Conservation (phyloP, 2,329 filamentous ascomycete genomes). For the Diaporthe vexans region DNA sequence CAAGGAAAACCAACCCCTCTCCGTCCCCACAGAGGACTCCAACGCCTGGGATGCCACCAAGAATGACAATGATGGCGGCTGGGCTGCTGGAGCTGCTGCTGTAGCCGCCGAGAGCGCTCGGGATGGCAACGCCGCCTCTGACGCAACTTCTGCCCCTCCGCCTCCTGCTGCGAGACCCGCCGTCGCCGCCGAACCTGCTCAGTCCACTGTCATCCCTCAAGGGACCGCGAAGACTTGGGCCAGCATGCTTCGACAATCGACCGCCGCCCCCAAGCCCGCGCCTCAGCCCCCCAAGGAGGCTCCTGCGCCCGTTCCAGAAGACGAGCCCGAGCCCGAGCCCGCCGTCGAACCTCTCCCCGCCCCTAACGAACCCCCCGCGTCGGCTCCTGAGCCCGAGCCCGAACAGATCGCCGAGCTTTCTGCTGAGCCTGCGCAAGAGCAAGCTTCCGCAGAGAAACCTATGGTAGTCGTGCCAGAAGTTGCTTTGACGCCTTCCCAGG, state of each 20-base stretch:
- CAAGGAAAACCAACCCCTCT: constrained; percentile 69
- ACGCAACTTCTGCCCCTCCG: constrained; percentile 53
- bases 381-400: constrained; percentile 55
- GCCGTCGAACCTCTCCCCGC: constrained; percentile 50
- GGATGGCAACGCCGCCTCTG: constrained; percentile 56
- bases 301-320: constrained; percentile 61
- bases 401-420: constrained; percentile 53
- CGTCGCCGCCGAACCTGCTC: constrained; percentile 46
- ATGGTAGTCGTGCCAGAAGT: constrained; percentile 64
- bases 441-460: constrained; percentile 51
- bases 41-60: constrained; percentile 69
- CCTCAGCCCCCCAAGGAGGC: constrained; percentile 65
- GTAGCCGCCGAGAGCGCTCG: constrained; percentile 55
- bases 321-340: constrained; percentile 55
- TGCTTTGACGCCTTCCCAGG: constrained; percentile 78
- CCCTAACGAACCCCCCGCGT: constrained; percentile 44
- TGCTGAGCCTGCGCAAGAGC: constrained; percentile 47
- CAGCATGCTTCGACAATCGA: constrained; percentile 77
- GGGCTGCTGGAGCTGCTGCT: constrained; percentile 37
- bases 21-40: constrained; percentile 80
- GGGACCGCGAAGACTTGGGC: constrained; percentile 76
- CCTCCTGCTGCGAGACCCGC: constrained; percentile 53
- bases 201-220: constrained; percentile 54
- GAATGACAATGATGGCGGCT: constrained; percentile 54
- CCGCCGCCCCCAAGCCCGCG: constrained; percentile 66